phyloP scores from a whole-genome alignment of 345 rosid species.

The Citrus maxima region DNA sequence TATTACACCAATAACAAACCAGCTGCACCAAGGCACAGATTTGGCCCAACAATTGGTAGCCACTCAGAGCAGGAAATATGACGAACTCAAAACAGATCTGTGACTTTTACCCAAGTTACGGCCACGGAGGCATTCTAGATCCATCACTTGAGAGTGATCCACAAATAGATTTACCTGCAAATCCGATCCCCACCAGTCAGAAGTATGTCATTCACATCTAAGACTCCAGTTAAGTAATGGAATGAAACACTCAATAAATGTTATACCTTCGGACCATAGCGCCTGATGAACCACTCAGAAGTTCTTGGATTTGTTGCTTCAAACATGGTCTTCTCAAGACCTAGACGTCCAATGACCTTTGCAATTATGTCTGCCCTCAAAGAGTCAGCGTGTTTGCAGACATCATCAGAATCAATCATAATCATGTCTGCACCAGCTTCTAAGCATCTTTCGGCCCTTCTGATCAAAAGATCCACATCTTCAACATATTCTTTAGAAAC shows the following conservation, averaged over 20 bases:
- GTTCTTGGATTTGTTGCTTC: constrained; percentile 73
- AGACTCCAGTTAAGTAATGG: constrained; percentile 8
- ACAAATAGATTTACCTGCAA: constrained; percentile 88
- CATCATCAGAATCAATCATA: constrained; percentile 90
- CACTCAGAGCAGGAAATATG: constrained; percentile 40
- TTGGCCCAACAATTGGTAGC: neutral
- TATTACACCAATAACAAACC: neutral
- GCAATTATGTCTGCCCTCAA: constrained; percentile 77
- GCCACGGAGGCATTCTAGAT: constrained; percentile 82
- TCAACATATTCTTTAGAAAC: constrained; percentile 59
- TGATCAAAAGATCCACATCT: constrained; percentile 76
- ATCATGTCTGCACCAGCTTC: constrained; percentile 95
- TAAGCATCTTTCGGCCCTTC: constrained; percentile 93
- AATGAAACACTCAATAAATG: neutral
- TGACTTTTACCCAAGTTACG: constrained; percentile 56
- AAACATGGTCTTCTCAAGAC: constrained; percentile 91
- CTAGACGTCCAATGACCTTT: constrained; percentile 74
- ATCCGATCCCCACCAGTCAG: constrained; percentile 1
- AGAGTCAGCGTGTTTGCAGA: constrained; percentile 64
- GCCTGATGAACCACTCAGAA: constrained; percentile 80
- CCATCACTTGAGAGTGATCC: constrained; percentile 87
- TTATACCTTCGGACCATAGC: constrained; percentile 77
- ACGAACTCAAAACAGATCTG: constrained; percentile 48
- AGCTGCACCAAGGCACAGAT: neutral
- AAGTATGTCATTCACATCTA: neutral